Percentiles rank a stretch among this genome's conserved stretches.
Conservation (phyloP, 139 green algal species). For the Closterium sp. region DNA sequence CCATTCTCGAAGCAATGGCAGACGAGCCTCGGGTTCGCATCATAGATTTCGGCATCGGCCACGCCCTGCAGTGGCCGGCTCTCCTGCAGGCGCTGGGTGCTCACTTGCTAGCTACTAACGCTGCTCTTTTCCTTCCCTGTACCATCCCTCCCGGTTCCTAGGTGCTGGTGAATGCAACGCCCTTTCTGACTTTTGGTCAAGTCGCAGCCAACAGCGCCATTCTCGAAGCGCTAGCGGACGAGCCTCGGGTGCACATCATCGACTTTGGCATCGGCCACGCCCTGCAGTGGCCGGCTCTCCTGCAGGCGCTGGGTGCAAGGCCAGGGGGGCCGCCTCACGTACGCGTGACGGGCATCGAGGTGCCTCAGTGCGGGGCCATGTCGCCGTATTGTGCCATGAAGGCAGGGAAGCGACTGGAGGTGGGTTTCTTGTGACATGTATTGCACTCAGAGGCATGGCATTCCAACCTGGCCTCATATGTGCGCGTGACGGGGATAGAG, state of each 20-base stretch:
- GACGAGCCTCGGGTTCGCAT: conserved; percentile 25
- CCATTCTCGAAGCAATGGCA: conserved; percentile 26
- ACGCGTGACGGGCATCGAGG: conserved; percentile 26
- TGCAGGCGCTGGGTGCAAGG: conserved; percentile 24
- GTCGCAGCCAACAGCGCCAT: conserved; percentile 40
- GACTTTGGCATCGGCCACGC: conserved; percentile 36
- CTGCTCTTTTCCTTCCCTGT: neutral
- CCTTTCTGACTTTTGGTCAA: conserved; percentile 34
- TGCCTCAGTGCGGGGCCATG: neutral
- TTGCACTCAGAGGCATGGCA: conserved; percentile 10
- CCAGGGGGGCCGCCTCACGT: conserved; percentile 22
- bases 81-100: too few relatives aligned
- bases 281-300: conserved; percentile 21
- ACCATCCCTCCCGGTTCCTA: neutral
- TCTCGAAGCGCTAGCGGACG: conserved; percentile 23
- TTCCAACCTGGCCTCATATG: neutral
- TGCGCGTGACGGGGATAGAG: conserved; percentile 25
- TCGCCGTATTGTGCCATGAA: neutral
- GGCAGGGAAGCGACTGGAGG: neutral
- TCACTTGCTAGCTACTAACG: too few relatives aligned
- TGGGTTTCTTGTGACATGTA: neutral
- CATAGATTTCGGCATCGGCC: conserved; percentile 35
- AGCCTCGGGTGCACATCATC: conserved; percentile 28
- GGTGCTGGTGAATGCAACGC: conserved; percentile 33
- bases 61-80: too few relatives aligned